These are phyloP conservation scores for Tillandsia fasciculata DNA, from an alignment of 176 grass and related monocot genomes.

Conservation along the genomic window DNA sequence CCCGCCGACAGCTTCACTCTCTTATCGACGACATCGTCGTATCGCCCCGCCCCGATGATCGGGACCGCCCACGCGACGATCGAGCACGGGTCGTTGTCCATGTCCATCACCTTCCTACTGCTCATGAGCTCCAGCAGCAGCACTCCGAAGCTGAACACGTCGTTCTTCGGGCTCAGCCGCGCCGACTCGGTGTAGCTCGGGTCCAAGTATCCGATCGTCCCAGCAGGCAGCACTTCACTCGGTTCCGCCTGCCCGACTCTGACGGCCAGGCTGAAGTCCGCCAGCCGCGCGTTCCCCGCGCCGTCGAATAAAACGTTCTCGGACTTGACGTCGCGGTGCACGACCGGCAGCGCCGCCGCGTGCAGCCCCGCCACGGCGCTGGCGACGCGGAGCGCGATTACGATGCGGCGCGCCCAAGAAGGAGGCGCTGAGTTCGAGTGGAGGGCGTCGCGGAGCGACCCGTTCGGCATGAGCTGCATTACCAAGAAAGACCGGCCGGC, in stretches of 20 bases:
- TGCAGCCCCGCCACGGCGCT: conserved; percentile 53
- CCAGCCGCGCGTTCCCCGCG: conserved; percentile 50
- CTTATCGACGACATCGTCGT: conserved; percentile 38
- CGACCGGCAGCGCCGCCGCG: conserved; percentile 30
- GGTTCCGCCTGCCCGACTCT: background rate
- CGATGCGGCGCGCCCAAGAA: conserved; percentile 51
- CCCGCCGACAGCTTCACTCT: conserved; percentile 25
- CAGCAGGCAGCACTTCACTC: conserved; percentile 27
- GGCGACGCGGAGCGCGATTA: conserved; percentile 63
- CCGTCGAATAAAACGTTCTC: conserved; percentile 65
- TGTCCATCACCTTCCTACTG: conserved; percentile 82
- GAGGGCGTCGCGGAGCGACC: conserved; percentile 80
- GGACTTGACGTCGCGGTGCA: conserved; percentile 91
- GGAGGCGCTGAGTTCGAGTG: conserved; percentile 42
- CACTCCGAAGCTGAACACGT: conserved; percentile 96
- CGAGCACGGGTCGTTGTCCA: conserved; percentile 45
- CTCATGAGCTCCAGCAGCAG: conserved; percentile 89
- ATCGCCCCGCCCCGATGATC: conserved; percentile 19
- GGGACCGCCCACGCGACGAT: conserved; percentile 68
- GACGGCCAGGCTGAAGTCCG: conserved; percentile 88
- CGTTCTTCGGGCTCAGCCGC: conserved; percentile 54
- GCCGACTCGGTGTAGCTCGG: conserved; percentile 71
- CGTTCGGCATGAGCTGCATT: conserved; percentile 80
- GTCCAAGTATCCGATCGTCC: conserved; percentile 98
- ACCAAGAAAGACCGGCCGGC: conserved; percentile 31